Evolutionary conservation across 140 eudicot genomes (phyloP).

Genomic region (Eryngium alpinum): DNA sequence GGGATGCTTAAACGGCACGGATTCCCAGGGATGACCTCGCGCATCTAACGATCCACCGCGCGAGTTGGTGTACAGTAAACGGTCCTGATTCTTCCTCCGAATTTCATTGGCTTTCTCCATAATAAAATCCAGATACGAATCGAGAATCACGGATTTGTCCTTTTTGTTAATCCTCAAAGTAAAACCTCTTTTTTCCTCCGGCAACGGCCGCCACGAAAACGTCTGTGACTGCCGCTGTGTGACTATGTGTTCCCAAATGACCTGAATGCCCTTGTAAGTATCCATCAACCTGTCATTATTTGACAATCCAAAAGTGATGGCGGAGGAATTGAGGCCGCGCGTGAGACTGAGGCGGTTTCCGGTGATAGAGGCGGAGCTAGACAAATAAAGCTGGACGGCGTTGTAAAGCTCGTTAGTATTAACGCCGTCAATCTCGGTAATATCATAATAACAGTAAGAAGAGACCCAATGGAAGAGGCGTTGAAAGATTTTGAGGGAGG

Average conservation of each 20-base stretch:
- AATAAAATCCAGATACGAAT: constrained; percentile 60
- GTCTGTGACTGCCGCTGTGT: constrained; percentile 64
- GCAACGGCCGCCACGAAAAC: constrained; percentile 89
- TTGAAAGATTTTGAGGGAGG: constrained; percentile 44
- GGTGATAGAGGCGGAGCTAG: constrained; percentile 54
- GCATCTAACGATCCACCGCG: constrained; percentile 84
- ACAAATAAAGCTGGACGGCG: constrained; percentile 83
- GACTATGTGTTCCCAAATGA: constrained; percentile 83
- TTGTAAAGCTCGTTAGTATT: constrained; percentile 93
- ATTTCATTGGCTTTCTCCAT: constrained; percentile 61
- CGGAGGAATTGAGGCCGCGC: constrained; percentile 73
- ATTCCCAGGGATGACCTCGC: constrained; percentile 91
- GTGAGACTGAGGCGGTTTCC: constrained; percentile 58
- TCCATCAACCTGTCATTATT: constrained; percentile 72
- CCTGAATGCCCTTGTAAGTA: constrained; percentile 38
- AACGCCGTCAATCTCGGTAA: constrained; percentile 94
- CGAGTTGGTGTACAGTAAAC: constrained; percentile 74
- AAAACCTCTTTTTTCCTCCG: constrained; percentile 87
- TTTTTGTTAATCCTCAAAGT: constrained; percentile 57
- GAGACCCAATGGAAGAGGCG: constrained; percentile 71
- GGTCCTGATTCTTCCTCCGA: constrained; percentile 56
- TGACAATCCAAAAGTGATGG: constrained; percentile 69
- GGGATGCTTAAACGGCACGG: constrained; percentile 96
- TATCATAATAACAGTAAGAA: constrained; percentile 83
- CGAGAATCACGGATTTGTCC: constrained; percentile 37